These are phyloP conservation scores for Syzygium aqueum DNA, from an alignment of 345 rosid species.

Conservation along the genomic window DNA sequence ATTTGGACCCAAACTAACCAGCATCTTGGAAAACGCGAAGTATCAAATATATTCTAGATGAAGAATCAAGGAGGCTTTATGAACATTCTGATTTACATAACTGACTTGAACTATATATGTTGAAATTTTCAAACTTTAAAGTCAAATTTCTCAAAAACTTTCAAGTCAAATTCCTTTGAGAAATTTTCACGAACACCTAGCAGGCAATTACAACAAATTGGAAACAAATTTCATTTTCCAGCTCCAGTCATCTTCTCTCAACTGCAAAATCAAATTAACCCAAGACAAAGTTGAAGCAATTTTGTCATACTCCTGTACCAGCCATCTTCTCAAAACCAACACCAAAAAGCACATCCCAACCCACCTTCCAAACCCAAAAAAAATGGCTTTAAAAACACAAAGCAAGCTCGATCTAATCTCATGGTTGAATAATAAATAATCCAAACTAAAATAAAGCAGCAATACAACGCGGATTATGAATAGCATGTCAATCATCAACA, in stretches of 20 bases:
- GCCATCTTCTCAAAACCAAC: not conserved
- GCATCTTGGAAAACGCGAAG: not conserved
- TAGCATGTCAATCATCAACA: not conserved
- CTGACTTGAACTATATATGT: not conserved
- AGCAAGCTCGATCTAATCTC: not conserved
- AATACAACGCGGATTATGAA: not conserved
- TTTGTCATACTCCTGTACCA: not conserved
- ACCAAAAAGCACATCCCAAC: not conserved
- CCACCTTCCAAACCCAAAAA: not conserved
- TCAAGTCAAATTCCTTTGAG: not conserved
- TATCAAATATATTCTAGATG: not conserved
- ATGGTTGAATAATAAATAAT: too few relatives aligned
- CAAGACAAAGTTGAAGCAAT: not conserved
- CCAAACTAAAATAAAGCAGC: not conserved
- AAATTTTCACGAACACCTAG: not conserved
- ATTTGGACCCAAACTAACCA: not conserved
- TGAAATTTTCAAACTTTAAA: not conserved
- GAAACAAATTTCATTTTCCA: too few relatives aligned
- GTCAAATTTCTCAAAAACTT: not conserved
- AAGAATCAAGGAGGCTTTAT: not conserved
- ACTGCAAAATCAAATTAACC: not conserved
- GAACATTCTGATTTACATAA: not conserved
- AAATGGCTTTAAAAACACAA: not conserved
- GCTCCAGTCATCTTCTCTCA: not conserved
- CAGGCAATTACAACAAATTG: not conserved